phyloP scores from a whole-genome alignment of 805 yeast species.

The Lipomyces chichibuensis region DNA sequence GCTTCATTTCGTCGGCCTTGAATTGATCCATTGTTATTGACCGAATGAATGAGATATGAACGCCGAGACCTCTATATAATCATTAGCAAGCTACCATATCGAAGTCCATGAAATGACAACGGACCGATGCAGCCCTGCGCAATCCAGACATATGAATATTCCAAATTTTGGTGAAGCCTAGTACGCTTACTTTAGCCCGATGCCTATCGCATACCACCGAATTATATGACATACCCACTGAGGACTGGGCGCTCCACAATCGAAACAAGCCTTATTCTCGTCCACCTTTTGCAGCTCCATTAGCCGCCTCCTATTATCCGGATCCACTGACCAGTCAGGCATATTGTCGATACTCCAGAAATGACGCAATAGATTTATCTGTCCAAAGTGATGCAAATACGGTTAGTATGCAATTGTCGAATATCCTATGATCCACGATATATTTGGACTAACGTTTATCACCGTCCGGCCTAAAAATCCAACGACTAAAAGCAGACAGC shows the following conservation, averaged over 20 bases:
- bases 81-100: background rate
- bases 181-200: background rate
- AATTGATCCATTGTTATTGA: conserved; percentile 98
- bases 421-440: background rate
- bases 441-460: background rate
- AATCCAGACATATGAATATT: conserved; percentile 92
- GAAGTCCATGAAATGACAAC: background rate
- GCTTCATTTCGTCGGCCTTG: conserved; percentile 82
- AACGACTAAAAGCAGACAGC: background rate
- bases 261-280: conserved; percentile 85
- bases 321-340: conserved; percentile 85
- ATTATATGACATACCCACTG: conserved; percentile 65
- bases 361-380: background rate
- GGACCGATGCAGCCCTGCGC: conserved; percentile 85
- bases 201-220: background rate
- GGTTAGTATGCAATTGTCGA: background rate
- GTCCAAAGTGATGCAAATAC: background rate
- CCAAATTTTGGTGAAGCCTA: conserved; percentile 95
- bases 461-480: background rate
- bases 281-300: conserved; percentile 76
- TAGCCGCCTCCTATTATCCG: conserved; percentile 75
- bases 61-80: conserved; percentile 77
- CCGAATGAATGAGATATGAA: conserved; percentile 93
- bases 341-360: conserved; percentile 13
- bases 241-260: conserved; percentile 93